Base-by-base conservation (phyloP, 2,329 filamentous ascomycete genomes). In the Beauveria pseudobassiana region DNA sequence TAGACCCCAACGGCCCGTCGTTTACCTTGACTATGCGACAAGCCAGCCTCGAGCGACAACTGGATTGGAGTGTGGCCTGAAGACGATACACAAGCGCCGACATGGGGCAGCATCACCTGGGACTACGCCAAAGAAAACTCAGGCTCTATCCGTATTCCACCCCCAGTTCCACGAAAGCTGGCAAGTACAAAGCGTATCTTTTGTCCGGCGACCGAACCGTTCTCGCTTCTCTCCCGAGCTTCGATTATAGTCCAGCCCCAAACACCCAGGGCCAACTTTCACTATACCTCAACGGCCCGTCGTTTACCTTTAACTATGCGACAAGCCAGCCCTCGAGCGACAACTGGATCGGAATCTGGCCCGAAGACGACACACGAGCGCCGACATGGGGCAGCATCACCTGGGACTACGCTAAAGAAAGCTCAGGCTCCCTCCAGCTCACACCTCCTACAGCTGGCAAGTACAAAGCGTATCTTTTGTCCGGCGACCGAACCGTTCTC, bases 301-400 rank as follows among this genome's bases (percentile, higher is more conserved):
- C 22, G 22, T 22, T 22, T 14, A 61, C 58, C 5, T 61, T 61
- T 28, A 22, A 54, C 7, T 61, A 61, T 4, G 50, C 24, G 1
- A 49, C 50, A 1, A 61, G 58, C 42, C 40, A 24, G 24, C 12
- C 50, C 0, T 40, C 42, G 10, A 24, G 58, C 40, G 58, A 40
- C 3, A 61, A 61, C 50, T 61, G 50, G 58, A 54, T 61, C 4
- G 58, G 58, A 3, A 3, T 61, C 6, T 61, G 58, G 58, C 6
- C 58, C 2, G 20, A 20, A 42, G 22, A 14, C 24, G 42, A 61
- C 10, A 28, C 40, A 10, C 50, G 54, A 18, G 58, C 58, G 12
- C 58, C 58, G 4, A 30, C 40, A 24, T 61, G 42, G 6, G 42
- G 40, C 3, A 61, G 58, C 20, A 48, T 3, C 12, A 50, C 24